These are phyloP conservation scores for Ophiostoma piceae DNA, from an alignment of 2,329 filamentous ascomycete genomes.

Conservation along the genomic window DNA sequence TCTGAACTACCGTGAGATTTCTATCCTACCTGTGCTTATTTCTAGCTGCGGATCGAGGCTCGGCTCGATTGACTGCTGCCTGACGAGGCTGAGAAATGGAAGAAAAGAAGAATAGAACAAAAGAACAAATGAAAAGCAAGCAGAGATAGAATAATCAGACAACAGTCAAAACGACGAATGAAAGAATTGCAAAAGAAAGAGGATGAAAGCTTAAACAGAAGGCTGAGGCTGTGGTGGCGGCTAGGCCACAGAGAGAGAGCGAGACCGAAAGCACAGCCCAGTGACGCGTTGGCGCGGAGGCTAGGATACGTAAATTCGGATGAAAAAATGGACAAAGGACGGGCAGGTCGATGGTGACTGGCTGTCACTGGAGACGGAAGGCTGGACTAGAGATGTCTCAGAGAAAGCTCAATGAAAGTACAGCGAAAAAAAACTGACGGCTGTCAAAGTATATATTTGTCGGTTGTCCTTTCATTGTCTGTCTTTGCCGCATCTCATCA, in stretches of 20 bases:
- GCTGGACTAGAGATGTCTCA: neutral
- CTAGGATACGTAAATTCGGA: neutral
- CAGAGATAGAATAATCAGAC: neutral
- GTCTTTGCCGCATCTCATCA: neutral
- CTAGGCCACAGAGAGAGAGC: neutral
- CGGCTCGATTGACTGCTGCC: slow-evolving; percentile 1
- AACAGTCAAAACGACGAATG: neutral
- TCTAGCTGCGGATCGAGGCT: neutral
- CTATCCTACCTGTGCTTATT: neutral
- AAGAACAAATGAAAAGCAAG: neutral
- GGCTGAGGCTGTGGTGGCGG: neutral
- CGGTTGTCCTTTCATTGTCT: neutral
- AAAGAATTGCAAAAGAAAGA: neutral
- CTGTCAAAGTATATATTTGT: neutral
- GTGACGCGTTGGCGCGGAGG: neutral
- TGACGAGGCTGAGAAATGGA: slow-evolving; percentile 10
- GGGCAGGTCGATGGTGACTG: neutral
- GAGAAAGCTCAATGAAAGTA: neutral
- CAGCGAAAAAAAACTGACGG: neutral
- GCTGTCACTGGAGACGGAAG: neutral
- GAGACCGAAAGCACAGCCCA: slow-evolving; percentile 6
- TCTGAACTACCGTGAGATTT: neutral
- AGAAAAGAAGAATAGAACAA: neutral
- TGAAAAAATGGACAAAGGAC: neutral
- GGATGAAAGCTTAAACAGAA: neutral